Conservation (phyloP, 1,284 basidiomycete species). For the Caloboletus firmus region DNA sequence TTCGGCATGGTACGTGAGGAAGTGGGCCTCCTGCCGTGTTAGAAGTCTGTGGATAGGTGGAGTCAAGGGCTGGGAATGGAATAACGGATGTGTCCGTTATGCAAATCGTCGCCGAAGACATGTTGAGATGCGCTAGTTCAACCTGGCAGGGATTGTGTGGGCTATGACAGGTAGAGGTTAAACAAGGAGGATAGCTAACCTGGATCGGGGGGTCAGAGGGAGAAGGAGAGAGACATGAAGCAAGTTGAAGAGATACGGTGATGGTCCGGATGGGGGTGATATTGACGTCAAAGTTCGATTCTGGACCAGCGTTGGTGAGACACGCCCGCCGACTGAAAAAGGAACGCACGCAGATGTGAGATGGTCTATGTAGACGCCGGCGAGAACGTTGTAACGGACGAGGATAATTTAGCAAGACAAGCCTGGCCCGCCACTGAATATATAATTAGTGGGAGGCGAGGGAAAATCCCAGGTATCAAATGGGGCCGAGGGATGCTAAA, state of each 20-base stretch:
- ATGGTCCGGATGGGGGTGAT: neutral
- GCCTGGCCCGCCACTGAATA: slow-evolving; percentile 16
- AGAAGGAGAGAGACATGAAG: slow-evolving; percentile 21
- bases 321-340: slow-evolving; percentile 4
- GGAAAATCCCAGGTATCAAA: slow-evolving; percentile 9
- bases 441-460: neutral
- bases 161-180: neutral
- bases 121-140: slow-evolving; percentile 8
- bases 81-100: slow-evolving; percentile 39
- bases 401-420: slow-evolving; percentile 23
- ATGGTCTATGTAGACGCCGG: slow-evolving; percentile 4
- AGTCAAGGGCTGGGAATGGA: slow-evolving; percentile 34
- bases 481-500: neutral
- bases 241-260: slow-evolving; percentile 2
- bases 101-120: slow-evolving; percentile 32
- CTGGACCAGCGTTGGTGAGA: slow-evolving; percentile 19
- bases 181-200: neutral
- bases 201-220: slow-evolving; percentile 15
- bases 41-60: slow-evolving; percentile 41
- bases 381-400: slow-evolving; percentile 7
- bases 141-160: neutral
- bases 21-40: slow-evolving; percentile 57
- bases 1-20: slow-evolving; percentile 22
- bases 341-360: slow-evolving; percentile 12
- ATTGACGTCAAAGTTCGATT: slow-evolving; percentile 14